Conservation (phyloP, 331 rosid species). For the Malus hybrid region DNA sequence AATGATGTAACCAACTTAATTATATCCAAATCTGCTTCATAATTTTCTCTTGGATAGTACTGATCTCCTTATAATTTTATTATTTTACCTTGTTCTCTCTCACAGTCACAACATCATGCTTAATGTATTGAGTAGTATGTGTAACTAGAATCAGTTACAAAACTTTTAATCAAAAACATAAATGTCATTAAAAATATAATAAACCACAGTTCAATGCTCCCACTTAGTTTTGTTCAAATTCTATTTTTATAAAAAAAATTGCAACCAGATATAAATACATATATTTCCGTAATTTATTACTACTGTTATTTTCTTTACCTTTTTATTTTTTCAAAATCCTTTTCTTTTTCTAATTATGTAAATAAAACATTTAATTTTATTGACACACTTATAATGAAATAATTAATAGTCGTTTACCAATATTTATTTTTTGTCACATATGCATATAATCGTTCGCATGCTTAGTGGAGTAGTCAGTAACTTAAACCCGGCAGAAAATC, state of each 20-base stretch:
- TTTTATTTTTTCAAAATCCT: not conserved
- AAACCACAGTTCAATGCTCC: no score
- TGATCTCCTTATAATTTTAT: not conserved
- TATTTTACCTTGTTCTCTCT: not conserved
- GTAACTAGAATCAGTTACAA: no score
- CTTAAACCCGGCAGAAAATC: constrained; percentile 28
- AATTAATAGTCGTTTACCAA: not conserved
- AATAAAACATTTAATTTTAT: no score
- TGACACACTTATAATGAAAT: not conserved
- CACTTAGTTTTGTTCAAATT: no score
- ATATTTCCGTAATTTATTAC: no score
- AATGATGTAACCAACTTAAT: not conserved
- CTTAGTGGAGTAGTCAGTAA: not conserved
- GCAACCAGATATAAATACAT: no score
- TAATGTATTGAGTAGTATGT: no score
- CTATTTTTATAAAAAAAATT: no score
- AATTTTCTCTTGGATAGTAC: not conserved
- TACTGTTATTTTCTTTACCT: not conserved
- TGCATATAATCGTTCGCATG: not conserved
- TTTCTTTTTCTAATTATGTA: not conserved
- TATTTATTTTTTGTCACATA: not conserved
- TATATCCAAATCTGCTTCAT: not conserved
- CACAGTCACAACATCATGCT: not conserved
- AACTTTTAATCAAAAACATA: no score
- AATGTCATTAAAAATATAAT: no score